Evolutionary conservation across 371 early-diverging fungal species (phyloP).

Genomic region (Mortierella polycephala): DNA sequence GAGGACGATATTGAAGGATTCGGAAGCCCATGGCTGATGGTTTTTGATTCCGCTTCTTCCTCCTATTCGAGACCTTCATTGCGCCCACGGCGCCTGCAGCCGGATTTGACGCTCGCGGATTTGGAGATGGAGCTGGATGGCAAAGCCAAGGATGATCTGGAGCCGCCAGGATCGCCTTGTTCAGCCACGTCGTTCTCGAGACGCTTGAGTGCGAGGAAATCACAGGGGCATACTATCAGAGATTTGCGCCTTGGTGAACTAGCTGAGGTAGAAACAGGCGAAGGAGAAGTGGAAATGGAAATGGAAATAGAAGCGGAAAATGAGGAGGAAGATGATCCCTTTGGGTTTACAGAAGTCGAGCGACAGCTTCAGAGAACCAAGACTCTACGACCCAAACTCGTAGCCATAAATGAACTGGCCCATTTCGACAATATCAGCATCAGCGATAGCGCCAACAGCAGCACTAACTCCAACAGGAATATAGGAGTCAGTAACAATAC

Average conservation of each 20-base stretch:
- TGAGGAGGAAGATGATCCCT: constrained; percentile 29
- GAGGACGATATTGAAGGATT: constrained; percentile 8
- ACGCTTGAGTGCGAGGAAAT: not conserved
- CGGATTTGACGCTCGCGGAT: constrained; percentile 8
- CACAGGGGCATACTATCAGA: not conserved
- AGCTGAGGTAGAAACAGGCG: not conserved
- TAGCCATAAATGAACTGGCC: constrained; percentile 25
- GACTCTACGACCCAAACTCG: constrained; percentile 13
- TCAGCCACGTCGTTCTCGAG: not conserved
- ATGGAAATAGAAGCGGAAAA: not conserved
- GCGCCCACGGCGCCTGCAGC: not conserved
- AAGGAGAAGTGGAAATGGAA: not conserved
- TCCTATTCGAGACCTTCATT: not conserved
- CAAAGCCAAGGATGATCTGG: not conserved
- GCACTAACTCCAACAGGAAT: not conserved
- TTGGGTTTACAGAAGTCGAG: constrained; percentile 41
- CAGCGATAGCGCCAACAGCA: no score
- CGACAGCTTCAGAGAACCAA: constrained; percentile 15
- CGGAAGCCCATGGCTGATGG: constrained; percentile 17
- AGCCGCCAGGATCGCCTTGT: not conserved
- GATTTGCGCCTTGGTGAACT: not conserved
- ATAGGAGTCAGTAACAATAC: not conserved
- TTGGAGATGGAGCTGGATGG: not conserved
- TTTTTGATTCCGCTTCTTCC: constrained; percentile 14
- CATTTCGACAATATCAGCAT: not conserved